Evolutionary conservation across 331 rosid species (phyloP).

Genomic region (Saraca asoca): DNA sequence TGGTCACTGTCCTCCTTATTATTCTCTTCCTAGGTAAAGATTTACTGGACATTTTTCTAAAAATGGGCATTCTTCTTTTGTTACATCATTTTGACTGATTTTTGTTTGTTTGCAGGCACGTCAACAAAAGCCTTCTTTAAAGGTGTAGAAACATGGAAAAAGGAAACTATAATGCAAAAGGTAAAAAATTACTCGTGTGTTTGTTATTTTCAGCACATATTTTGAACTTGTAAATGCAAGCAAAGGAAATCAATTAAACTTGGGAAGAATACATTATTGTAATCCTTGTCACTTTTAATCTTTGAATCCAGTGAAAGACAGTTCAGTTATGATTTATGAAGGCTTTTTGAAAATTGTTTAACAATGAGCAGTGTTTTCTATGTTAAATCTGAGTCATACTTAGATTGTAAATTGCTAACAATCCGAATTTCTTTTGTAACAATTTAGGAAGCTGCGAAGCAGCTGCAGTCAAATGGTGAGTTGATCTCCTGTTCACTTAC

Average conservation of each 20-base stretch:
- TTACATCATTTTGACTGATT: slow-evolving; percentile 4
- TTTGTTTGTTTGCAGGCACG: slow-evolving; percentile 52
- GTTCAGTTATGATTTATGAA: slow-evolving; percentile 2
- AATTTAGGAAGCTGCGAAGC: slow-evolving; percentile 59
- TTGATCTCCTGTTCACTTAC: slow-evolving; percentile 19
- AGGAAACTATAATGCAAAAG: slow-evolving; percentile 76
- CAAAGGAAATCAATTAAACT: not conserved
- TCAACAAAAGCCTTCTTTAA: slow-evolving; percentile 77
- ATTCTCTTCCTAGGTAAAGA: slow-evolving; percentile 71
- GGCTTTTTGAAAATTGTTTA: not conserved
- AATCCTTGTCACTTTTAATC: too few relatives aligned
- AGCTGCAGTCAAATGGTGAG: slow-evolving; percentile 56
- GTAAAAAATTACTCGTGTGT: slow-evolving; percentile 27
- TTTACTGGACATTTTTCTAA: slow-evolving; percentile 4
- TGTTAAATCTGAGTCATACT: not conserved
- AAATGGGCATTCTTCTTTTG: not conserved
- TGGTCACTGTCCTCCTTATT: slow-evolving; percentile 88
- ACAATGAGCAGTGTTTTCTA: not conserved
- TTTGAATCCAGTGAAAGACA: not conserved
- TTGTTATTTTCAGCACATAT: slow-evolving; percentile 1
- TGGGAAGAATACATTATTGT: too few relatives aligned
- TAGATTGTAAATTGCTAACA: slow-evolving; percentile 31
- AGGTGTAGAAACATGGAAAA: slow-evolving; percentile 83
- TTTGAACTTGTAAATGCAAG: not conserved
- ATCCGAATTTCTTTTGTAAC: slow-evolving; percentile 32